Evolutionary conservation across 1,139 yeast species (phyloP), one percentile per base, ranked within the genome.

Genomic region (Geotrichum restrictum): DNA sequence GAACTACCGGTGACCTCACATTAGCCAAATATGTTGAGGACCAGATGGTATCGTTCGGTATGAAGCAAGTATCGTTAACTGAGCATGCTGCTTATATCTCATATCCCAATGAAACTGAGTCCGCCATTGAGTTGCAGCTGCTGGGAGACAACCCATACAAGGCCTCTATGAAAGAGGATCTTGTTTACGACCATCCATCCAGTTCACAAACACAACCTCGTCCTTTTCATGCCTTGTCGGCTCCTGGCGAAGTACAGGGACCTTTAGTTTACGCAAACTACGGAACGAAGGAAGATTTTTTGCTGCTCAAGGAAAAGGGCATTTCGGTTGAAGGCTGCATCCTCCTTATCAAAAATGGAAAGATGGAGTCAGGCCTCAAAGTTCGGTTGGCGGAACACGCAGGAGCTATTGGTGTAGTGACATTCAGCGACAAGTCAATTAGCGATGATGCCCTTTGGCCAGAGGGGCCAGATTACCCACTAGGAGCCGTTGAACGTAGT

Each of bases 1-100:
- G 98, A 1, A 83, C 97, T 1, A 79, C 80, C 18, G 97, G 96
- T 14, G 97, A 88, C 64, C 68, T 81, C 55, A 76, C 88, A 0
- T 69, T 88, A 36, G 83, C 88, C 1, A 74, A 77, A 56, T 88
- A 84, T 65, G 74, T 89, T 19, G 75, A 79, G 57, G 74, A 76
- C n/a, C 77, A 78, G 53, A 80, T 87, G 70, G 65, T 69, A 21
- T 77, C 79, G 52, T 80, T 80, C 59, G 85, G 87, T 1, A 62
- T 87, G 44, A 70, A 73, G 40, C 50, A 57, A 5, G 74, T 79
- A 8, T 80, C 78, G 36, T 75, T 79, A 51, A 70, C 75, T 37
- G 79, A 76, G 52, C 71, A 79, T 50, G 74, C 73, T 49, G 76
- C 82, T 3, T 83, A 74, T 59, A 65, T 85, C 45, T 86, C 86